These are phyloP conservation scores for Phlegmacium glaucopus DNA, from an alignment of 768 basidiomycete genomes.

Conservation along the genomic window DNA sequence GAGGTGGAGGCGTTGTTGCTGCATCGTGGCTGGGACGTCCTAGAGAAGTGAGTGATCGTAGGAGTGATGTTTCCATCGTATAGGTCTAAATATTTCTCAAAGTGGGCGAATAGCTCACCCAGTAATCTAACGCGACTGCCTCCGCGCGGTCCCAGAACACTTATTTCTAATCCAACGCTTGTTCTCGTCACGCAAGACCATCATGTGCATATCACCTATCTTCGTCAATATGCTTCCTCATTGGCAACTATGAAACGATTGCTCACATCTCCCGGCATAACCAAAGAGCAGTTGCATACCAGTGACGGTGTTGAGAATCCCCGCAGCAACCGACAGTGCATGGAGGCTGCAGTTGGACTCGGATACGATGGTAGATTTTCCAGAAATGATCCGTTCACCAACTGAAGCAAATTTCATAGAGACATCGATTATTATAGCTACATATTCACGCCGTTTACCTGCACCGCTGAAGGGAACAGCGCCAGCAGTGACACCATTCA, in stretches of 20 bases:
- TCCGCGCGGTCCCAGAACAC: constrained; percentile 52
- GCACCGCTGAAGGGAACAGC: constrained; percentile 27
- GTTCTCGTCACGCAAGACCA: constrained; percentile 65
- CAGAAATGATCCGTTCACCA: constrained; percentile 2
- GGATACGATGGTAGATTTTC: constrained; percentile 49
- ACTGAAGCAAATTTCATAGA: constrained; percentile 33
- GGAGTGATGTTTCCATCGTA: neutral
- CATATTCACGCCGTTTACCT: constrained; percentile 53
- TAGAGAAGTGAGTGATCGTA: constrained; percentile 49
- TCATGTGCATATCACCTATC: constrained; percentile 50
- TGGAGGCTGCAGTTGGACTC: constrained; percentile 56
- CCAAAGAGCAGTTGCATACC: constrained; percentile 30
- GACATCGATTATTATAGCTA: constrained; percentile 57
- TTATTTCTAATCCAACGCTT: constrained; percentile 51
- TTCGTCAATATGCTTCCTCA: constrained; percentile 40
- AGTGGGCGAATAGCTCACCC: constrained; percentile 51
- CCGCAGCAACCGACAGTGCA: constrained; percentile 39
- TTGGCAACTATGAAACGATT: constrained; percentile 49
- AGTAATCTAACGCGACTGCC: constrained; percentile 55
- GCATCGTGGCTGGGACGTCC: constrained; percentile 58
- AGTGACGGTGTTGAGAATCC: constrained; percentile 28
- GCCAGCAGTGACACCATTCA: constrained; percentile 21
- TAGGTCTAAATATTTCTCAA: neutral
- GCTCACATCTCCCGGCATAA: constrained; percentile 37
- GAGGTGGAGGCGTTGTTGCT: constrained; percentile 54